Conservation (phyloP, 2,329 filamentous ascomycete species). For the Aspergillus clavatus region DNA sequence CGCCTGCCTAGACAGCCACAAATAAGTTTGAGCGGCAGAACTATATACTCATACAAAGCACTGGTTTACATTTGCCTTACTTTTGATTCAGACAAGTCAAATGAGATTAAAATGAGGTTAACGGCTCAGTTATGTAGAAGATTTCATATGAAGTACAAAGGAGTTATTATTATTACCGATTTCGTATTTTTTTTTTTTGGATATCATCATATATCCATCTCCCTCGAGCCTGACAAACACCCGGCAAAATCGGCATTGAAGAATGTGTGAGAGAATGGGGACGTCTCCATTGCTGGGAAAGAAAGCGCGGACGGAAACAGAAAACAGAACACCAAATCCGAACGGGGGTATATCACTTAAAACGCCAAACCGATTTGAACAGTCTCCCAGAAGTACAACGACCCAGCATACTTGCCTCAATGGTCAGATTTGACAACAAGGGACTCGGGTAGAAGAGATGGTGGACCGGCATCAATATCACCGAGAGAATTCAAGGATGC, state of each 20-base stretch:
- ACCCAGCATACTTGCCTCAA: conserved; percentile 1
- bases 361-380: conserved; percentile 24
- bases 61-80: too few relatives aligned
- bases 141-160: too few relatives aligned
- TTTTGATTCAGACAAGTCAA: too few relatives aligned
- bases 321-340: conserved; percentile 8
- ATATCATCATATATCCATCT: conserved; percentile 1
- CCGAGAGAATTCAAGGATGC: conserved; percentile 20
- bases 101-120: too few relatives aligned
- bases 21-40: too few relatives aligned
- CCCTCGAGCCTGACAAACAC: neutral
- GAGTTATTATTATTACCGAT: neutral
- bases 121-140: too few relatives aligned
- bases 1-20: too few relatives aligned
- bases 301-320: conserved; percentile 1
- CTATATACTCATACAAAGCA: too few relatives aligned
- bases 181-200: neutral
- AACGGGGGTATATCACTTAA: conserved; percentile 40
- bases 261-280: neutral
- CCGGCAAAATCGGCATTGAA: neutral
- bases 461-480: conserved; percentile 23
- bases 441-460: conserved; percentile 26
- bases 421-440: conserved; percentile 20
- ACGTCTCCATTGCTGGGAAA: neutral
- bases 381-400: conserved; percentile 7